These are phyloP conservation scores for Persicaria tinctoria DNA, from an alignment of 148 eudicot species.

Conservation along the genomic window DNA sequence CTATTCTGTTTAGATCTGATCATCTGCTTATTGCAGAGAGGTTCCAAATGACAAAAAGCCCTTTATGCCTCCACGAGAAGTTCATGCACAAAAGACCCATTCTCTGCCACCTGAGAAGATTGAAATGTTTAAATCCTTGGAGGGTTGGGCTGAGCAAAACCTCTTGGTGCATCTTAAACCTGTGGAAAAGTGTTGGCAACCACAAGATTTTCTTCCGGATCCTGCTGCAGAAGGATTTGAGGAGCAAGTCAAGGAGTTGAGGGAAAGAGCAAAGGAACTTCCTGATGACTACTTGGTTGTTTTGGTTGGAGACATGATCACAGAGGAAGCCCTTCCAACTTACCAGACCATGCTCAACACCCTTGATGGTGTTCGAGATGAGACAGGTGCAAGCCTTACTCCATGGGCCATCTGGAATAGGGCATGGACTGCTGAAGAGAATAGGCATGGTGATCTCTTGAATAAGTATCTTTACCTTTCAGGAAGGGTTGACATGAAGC, in stretches of 20 bases:
- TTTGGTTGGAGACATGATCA: slow-evolving; percentile 45
- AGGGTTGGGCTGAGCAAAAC: slow-evolving; percentile 41
- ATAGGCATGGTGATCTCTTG: slow-evolving; percentile 40
- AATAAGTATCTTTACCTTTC: slow-evolving; percentile 49
- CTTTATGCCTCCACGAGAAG: slow-evolving; percentile 32
- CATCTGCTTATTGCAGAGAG: neutral
- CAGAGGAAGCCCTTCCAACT: slow-evolving; percentile 50
- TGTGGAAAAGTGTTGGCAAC: slow-evolving; percentile 41
- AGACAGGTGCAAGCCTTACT: slow-evolving; percentile 39
- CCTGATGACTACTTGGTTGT: slow-evolving; percentile 44
- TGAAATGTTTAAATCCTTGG: slow-evolving; percentile 36
- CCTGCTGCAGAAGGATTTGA: slow-evolving; percentile 35
- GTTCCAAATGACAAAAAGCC: slow-evolving; percentile 18
- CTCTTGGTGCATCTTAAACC: slow-evolving; percentile 30
- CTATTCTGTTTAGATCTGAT: neutral
- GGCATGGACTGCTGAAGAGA: slow-evolving; percentile 50
- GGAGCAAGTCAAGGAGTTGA: slow-evolving; percentile 35
- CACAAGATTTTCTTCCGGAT: slow-evolving; percentile 45
- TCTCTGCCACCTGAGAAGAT: slow-evolving; percentile 39
- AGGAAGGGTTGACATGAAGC: slow-evolving; percentile 42
- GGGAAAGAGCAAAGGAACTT: slow-evolving; percentile 31
- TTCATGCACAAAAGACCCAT: slow-evolving; percentile 32
- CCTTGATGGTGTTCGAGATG: slow-evolving; percentile 41
- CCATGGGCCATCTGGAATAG: slow-evolving; percentile 45
- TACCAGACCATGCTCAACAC: slow-evolving; percentile 44